Evolutionary conservation across 2,329 filamentous ascomycete species (phyloP).

Genomic region (Scytalidium sp.): DNA sequence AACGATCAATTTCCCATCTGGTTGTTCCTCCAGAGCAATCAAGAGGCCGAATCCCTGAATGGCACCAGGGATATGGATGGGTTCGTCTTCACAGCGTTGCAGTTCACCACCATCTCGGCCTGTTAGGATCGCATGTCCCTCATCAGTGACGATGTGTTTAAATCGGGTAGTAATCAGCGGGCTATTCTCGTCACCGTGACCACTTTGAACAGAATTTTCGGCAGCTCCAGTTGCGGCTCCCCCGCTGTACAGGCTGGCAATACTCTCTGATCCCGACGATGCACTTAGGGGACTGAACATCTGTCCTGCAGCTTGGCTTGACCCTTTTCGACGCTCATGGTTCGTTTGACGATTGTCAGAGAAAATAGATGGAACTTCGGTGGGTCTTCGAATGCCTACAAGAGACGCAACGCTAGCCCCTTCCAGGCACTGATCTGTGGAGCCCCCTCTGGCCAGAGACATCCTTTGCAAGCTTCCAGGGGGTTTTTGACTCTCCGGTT

Average conservation of each 20-base stretch:
- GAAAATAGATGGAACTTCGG: background rate
- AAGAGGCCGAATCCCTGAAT: conserved; percentile 78
- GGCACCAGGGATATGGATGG: conserved; percentile 82
- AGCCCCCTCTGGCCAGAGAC: background rate
- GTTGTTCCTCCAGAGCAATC: conserved; percentile 69
- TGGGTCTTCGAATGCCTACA: background rate
- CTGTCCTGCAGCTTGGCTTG: background rate
- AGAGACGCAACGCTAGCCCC: background rate
- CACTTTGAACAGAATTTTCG: background rate
- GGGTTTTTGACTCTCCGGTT: background rate
- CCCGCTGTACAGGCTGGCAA: conserved; percentile 8
- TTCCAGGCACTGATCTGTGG: background rate
- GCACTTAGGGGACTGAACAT: background rate
- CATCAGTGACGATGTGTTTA: conserved; percentile 71
- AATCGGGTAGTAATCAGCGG: conserved; percentile 67
- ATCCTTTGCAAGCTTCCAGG: background rate
- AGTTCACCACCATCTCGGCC: conserved; percentile 69
- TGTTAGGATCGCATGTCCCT: conserved; percentile 79
- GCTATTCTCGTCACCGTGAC: background rate
- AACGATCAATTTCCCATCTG: conserved; percentile 64
- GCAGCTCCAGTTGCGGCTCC: conserved; percentile 4
- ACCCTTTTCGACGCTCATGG: background rate
- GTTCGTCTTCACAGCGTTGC: conserved; percentile 85
- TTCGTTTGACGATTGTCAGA: background rate
- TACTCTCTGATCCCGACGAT: background rate